Conservation (phyloP, 495 filamentous ascomycete genomes). For the Penicillium argentinense region DNA sequence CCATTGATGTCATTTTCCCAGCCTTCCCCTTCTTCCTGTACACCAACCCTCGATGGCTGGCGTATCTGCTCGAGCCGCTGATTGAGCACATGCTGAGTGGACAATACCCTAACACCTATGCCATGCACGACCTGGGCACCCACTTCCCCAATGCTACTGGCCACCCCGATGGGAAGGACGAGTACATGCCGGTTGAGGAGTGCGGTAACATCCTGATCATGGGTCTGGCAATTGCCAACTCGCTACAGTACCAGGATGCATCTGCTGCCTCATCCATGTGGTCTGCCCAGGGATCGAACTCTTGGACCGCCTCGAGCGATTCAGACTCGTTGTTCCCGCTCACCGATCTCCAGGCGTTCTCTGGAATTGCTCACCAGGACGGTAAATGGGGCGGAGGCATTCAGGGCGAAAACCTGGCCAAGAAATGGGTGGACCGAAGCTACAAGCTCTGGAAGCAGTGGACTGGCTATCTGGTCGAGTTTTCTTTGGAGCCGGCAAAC, state of each 20-base stretch:
- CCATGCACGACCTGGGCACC: conserved; percentile 87
- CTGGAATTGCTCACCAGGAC: conserved; percentile 49
- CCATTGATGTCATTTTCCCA: conserved; percentile 96
- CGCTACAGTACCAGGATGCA: conserved; percentile 65
- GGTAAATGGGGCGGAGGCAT: conserved; percentile 51
- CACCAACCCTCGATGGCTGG: conserved; percentile 88
- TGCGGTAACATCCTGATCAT: conserved; percentile 97
- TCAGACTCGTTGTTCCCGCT: conserved; percentile 41
- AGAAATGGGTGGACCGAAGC: conserved; percentile 59
- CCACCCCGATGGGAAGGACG: conserved; percentile 81
- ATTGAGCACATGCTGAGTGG: conserved; percentile 89
- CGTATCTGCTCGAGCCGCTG: conserved; percentile 84
- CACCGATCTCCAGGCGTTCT: conserved; percentile 37
- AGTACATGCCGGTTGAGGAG: conserved; percentile 97
- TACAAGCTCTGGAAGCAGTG: conserved; percentile 89
- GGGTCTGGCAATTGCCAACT: conserved; percentile 83
- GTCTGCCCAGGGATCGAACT: conserved; percentile 37
- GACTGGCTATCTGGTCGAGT: conserved; percentile 89
- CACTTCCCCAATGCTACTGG: conserved; percentile 94
- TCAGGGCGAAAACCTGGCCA: conserved; percentile 48
- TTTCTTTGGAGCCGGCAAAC: conserved; percentile 78
- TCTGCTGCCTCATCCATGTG: conserved; percentile 53
- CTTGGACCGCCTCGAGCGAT: conserved; percentile 16
- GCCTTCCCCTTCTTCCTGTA: conserved; percentile 94
- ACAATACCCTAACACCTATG: conserved; percentile 88